These are phyloP conservation scores for Plantago major DNA, from an alignment of 257 asterid genomes.

Conservation along the genomic window DNA sequence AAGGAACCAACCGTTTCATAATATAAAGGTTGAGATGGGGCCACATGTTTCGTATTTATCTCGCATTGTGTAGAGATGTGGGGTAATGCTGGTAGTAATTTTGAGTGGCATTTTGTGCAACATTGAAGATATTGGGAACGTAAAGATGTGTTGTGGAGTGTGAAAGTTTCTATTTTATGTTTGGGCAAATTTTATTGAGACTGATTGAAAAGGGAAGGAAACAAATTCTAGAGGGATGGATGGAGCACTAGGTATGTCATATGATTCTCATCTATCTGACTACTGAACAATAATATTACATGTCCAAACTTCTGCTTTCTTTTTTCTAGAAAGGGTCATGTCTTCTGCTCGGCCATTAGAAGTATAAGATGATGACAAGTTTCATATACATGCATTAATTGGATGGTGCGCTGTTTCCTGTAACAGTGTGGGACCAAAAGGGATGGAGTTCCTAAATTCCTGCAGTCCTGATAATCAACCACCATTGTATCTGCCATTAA, in stretches of 20 bases:
- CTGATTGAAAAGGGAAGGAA: too few species aligned
- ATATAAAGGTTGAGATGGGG: too few species aligned
- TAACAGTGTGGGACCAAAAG: conserved; percentile 76
- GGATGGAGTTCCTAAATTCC: conserved; percentile 64
- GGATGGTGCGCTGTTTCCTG: conserved; percentile 21
- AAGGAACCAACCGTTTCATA: too few species aligned
- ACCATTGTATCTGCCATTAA: conserved; percentile 57
- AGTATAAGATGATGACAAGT: conserved; percentile 7
- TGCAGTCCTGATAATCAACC: conserved; percentile 93
- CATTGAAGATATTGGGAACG: too few species aligned
- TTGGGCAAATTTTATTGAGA: too few species aligned
- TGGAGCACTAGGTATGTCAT: neutral
- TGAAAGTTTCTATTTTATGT: too few species aligned
- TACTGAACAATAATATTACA: neutral
- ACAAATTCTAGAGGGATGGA: too few species aligned
- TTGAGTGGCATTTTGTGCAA: too few species aligned
- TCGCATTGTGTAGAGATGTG: too few species aligned
- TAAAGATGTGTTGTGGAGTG: too few species aligned
- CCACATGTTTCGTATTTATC: too few species aligned
- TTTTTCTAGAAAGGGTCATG: neutral
- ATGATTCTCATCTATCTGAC: conserved; percentile 9
- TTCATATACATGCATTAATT: conserved; percentile 17
- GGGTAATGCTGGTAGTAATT: too few species aligned
- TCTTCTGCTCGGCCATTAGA: neutral
- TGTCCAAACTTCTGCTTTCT: neutral